Conservation (phyloP, 2,329 filamentous ascomycete genomes). For the Xylariomycetidae sp. region DNA sequence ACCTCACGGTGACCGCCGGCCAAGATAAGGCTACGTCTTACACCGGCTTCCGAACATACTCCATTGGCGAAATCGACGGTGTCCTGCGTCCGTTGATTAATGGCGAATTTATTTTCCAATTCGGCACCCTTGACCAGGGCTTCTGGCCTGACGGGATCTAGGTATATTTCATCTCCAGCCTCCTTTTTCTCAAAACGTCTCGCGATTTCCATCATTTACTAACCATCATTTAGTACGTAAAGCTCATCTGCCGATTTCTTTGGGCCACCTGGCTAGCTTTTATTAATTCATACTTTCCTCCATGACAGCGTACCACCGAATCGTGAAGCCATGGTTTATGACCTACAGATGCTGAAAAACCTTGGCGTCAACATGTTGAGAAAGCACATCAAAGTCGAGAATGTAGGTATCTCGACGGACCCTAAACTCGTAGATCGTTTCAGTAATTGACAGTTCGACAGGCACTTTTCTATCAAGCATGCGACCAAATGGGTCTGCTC, state of each 20-base stretch:
- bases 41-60: slow-evolving; percentile 64
- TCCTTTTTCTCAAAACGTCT: too few species aligned
- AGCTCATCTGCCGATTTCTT: too few species aligned
- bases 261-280: too few species aligned
- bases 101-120: slow-evolving; percentile 63
- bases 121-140: slow-evolving; percentile 66
- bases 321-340: slow-evolving; percentile 62
- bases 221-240: too few species aligned
- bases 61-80: slow-evolving; percentile 50
- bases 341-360: slow-evolving; percentile 58
- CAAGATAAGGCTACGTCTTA: slow-evolving; percentile 58
- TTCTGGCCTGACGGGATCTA: slow-evolving; percentile 69
- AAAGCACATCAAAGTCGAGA: slow-evolving; percentile 54
- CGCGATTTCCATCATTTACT: too few species aligned
- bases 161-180: too few species aligned
- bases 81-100: slow-evolving; percentile 61
- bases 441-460: too few species aligned
- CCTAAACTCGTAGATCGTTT: background rate
- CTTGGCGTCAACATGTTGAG: slow-evolving; percentile 67
- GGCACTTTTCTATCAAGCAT: slow-evolving; percentile 63
- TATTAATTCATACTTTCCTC: too few species aligned
- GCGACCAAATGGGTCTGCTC: slow-evolving; percentile 60
- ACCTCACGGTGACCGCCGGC: slow-evolving; percentile 50
- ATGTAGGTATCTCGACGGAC: too few species aligned
- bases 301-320: slow-evolving; percentile 60